Evolutionary conservation across 2,329 filamentous ascomycete species (phyloP), one percentile per base, ranked within the genome.

Genomic region (Cladosporium halotolerans): DNA sequence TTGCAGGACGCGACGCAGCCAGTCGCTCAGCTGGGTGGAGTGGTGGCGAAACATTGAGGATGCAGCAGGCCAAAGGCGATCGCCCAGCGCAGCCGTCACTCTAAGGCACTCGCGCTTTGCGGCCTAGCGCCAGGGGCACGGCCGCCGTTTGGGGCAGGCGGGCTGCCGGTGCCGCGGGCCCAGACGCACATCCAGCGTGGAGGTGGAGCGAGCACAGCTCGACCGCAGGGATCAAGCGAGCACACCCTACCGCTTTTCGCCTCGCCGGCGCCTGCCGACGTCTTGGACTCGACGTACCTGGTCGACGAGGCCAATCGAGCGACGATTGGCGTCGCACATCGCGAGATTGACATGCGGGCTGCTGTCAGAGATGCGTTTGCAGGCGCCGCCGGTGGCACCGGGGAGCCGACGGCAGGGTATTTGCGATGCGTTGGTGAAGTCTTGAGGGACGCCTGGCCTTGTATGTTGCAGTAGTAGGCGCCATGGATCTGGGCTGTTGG

Each of bases 81-180:
- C 36, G 10, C 13, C 16, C 23, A 23, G 19, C 10, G 19, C 14
- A 42, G 16, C 11, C 23, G 38, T 50, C 28, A 34, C 13, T 36
- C 39, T 33, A 34, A 16, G n/a, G 39, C 28, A n/a, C 28, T 50
- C 38, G 18, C 47, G 28, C 28, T 50, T 50, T 34, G 36, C 28
- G 39, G 39, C 23, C 31, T 50, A 50, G 47, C 47, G 47, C 47
- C 47, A 50, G 47, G 47, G 47, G 46, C 46, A 49, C 38, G 46
- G 46, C 42, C 16, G 28, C n/a, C 16, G 47, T 42, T 43, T 50
- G 39, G 31, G 14, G 47, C 42, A 32, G 39, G 32, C 19, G n/a
- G 11, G 47, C 18, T 33, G 34, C n/a, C 34, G 34, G 34, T 38
- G 34, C 34, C n/a, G 19, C 31, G 23, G 45, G 47, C 23, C 47